phyloP scores from a whole-genome alignment of 129 eudicot genomes.

The sunflower (Helianthus annuus) region HanXRQr2.0-SUNRISE NC_035435.2:58510264-58510763 shows the following conservation, averaged over 20 bases:
- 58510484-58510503: not conserved
- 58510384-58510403: not conserved
- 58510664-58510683: not conserved
- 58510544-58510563: not conserved
- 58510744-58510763: not conserved
- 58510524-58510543: not conserved
- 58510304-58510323: not conserved
- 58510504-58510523: not conserved
- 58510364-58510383: not conserved
- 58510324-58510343: not conserved
- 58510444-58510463: slow-evolving; percentile 6
- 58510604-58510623: not conserved
- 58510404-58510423: not conserved
- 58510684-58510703: not conserved
- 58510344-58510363: not conserved
- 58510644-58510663: not conserved
- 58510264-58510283: slow-evolving; percentile 10
- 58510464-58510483: slow-evolving; percentile 3
- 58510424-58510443: not conserved
- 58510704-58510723: not conserved
- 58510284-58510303: not conserved
- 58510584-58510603: not conserved
- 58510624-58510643: not conserved
- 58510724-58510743: not conserved
- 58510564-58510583: slow-evolving; percentile 5